phyloP scores from a whole-genome alignment of 495 filamentous ascomycete genomes.

The Poronia punctata region DNA sequence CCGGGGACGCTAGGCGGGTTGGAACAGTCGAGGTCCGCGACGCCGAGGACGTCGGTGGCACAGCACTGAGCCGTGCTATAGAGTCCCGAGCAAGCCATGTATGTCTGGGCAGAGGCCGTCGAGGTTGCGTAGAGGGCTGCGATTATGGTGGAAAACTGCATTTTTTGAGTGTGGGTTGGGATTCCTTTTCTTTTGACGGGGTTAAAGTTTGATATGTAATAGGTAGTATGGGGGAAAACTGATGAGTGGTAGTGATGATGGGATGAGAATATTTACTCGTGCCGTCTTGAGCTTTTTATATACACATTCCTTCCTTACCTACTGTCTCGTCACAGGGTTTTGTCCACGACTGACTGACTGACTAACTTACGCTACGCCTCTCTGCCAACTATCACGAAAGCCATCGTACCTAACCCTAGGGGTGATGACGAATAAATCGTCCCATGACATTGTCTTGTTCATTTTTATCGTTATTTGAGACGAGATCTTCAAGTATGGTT shows the following conservation, averaged over 20 bases:
- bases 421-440: too few relatives aligned
- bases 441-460: too few relatives aligned
- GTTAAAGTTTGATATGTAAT: background rate
- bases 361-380: too few relatives aligned
- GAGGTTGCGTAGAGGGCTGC: conserved; percentile 19
- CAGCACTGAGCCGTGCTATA: conserved; percentile 37
- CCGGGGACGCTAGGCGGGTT: conserved; percentile 25
- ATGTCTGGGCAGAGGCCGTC: conserved; percentile 24
- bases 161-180: conserved; percentile 1
- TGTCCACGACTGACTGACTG: too few relatives aligned
- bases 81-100: conserved; percentile 31
- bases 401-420: too few relatives aligned
- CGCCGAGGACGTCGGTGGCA: conserved; percentile 36
- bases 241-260: background rate
- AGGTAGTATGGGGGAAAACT: background rate
- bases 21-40: conserved; percentile 37
- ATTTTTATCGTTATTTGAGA: too few relatives aligned
- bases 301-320: background rate
- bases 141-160: conserved; percentile 15
- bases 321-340: too few relatives aligned
- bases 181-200: conserved; percentile 19
- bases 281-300: background rate
- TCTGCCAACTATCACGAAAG: too few relatives aligned
- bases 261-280: background rate
- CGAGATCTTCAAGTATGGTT: too few relatives aligned